phyloP scores from a whole-genome alignment of 169 alveolate genomes.

The Cryptosporidium meleagridis region DNA sequence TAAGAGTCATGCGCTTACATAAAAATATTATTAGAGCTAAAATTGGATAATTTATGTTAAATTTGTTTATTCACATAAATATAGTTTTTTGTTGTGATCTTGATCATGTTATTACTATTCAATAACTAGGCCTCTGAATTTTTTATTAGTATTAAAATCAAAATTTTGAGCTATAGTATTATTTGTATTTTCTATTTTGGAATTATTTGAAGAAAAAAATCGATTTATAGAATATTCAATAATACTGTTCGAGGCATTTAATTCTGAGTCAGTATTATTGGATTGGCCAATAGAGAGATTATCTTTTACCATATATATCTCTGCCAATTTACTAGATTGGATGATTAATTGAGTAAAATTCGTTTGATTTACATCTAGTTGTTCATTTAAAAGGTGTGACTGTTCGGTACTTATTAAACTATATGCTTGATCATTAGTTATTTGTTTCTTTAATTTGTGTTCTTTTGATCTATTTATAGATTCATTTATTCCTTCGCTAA shows the following conservation, averaged over 20 bases:
- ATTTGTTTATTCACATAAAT: too few relatives aligned
- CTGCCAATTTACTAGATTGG: not conserved
- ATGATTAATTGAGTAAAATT: conserved; percentile 4
- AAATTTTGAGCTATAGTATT: not conserved
- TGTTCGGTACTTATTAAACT: not conserved
- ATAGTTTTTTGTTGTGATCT: not conserved
- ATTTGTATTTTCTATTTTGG: not conserved
- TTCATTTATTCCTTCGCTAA: conserved; percentile 12
- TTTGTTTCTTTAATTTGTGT: not conserved
- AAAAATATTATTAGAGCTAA: not conserved
- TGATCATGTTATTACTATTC: not conserved
- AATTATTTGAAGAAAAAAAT: not conserved
- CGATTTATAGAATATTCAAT: not conserved
- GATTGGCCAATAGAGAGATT: not conserved
- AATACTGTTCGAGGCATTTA: not conserved
- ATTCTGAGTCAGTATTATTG: not conserved
- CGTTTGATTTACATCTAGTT: not conserved
- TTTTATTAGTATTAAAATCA: not conserved
- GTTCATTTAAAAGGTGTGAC: not conserved
- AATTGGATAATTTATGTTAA: not conserved
- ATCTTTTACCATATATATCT: conserved; percentile 16
- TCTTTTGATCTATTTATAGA: conserved; percentile 16
- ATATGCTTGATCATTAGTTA: not conserved
- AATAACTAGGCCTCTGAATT: conserved; percentile 2
- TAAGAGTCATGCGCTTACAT: conserved; percentile 34